Percentiles rank a stretch among this genome's conserved stretches.
These are phyloP conservation scores for Sporothrix schenckii DNA, from an alignment of 2,329 filamentous ascomycete genomes.

Conservation along the genomic window DNA sequence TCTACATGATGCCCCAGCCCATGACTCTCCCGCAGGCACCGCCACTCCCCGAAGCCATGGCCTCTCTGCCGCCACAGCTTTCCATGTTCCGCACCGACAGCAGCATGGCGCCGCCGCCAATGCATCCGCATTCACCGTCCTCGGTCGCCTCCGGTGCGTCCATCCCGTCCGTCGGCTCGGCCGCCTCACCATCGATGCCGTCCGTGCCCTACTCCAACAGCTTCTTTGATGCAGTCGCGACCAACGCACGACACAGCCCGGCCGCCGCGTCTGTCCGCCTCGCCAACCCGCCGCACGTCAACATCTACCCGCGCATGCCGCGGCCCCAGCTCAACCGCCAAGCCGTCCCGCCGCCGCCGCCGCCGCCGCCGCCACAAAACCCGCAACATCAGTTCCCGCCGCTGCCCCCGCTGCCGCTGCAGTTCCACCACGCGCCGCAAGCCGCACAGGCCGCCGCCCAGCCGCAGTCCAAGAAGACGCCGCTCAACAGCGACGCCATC, in stretches of 20 bases:
- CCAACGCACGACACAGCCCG: constrained; percentile 17
- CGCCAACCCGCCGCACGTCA: constrained; percentile 23
- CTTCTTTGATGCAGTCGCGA: constrained; percentile 17
- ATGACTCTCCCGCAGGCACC: constrained; percentile 17
- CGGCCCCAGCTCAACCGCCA: constrained; percentile 24
- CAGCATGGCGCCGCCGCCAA: neutral
- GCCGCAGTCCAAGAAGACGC: neutral
- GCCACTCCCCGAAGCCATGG: neutral
- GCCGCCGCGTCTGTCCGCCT: constrained; percentile 10
- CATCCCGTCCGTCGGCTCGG: neutral
- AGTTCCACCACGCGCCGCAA: constrained; percentile 46
- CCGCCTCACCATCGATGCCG: neutral
- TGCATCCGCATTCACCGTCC: neutral
- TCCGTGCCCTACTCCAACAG: constrained; percentile 22
- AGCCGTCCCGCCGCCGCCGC: neutral
- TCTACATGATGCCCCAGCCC: constrained; percentile 24
- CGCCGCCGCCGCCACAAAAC: neutral
- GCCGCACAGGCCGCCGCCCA: constrained; percentile 37
- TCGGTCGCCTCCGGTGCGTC: constrained; percentile 1
- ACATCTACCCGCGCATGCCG: constrained; percentile 31
- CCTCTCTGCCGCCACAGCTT: neutral
- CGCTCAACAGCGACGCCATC: constrained; percentile 63
- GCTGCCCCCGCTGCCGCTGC: neutral
- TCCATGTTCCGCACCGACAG: constrained; percentile 2
- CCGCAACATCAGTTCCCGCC: constrained; percentile 34